Evolutionary conservation across 495 filamentous ascomycete genomes (phyloP), one percentile per base, ranked within the genome.

Genomic region (Aspergillus mulundensis): DNA sequence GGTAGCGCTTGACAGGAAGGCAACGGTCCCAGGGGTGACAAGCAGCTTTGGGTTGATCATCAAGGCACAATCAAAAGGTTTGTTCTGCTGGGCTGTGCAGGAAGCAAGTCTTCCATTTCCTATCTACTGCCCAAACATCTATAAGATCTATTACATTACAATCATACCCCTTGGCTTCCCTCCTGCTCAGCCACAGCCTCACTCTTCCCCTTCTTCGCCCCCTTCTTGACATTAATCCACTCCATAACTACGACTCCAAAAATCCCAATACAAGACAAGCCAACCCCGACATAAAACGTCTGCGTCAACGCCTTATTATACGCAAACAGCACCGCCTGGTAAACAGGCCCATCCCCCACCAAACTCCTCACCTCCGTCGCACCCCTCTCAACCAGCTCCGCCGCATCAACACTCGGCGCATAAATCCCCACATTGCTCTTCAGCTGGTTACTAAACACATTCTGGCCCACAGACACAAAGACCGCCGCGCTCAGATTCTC

Each of bases 401-500:
- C 18, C 12, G 18, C 15, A 44, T 32, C 36, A 19, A 57, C 39
- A 0, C 21, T 25, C 0, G 46, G 21, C 14, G 40, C 28, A 30
- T 43, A n/a, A 15, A 53, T 19, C 21, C 23, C 21, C 0, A 50
- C 19, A n/a, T 46, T 25, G 0, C 1, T 25, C 8, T 45, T 15
- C 5, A 61, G 30, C 19, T 51, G 39, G 21, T 55, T 61, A 4
- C 19, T 6, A 38, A 61, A 55, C 0, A 58, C 30, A 24, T 55
- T 58, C 40, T 61, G 44, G 1, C 43, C 54, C 5, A 52, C 59
- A 4, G 39, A 47, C 3, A 61, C 47, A 0, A 53, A 89, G 7
- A 91, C 64, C 8, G 84, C 82, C 42, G 83, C 84, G 10, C 86
- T 86, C 4, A 91, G 67, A 36, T 80, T 80, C 68, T 89, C 87